Percentiles rank a stretch among this genome's conserved stretches.
phyloP scores from a whole-genome alignment of 2,329 filamentous ascomycete genomes.

The Neonectria magnoliae region DNA sequence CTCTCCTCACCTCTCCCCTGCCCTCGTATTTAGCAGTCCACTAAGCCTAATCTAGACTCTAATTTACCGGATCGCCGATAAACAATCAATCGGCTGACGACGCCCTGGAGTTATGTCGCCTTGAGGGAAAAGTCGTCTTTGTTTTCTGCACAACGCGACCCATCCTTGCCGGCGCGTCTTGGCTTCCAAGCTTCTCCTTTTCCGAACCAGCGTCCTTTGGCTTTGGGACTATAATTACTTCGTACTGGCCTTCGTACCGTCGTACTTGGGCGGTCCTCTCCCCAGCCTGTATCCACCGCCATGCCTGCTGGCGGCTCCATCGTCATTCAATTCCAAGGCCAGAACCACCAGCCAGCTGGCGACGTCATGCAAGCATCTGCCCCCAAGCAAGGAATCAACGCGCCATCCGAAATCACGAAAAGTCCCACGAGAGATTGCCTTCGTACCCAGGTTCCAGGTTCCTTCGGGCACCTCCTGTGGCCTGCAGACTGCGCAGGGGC shows the following conservation, averaged over 20 bases:
- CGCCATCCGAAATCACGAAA: background rate
- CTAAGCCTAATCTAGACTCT: slow-evolving; percentile 24
- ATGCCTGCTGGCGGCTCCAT: slow-evolving; percentile 10
- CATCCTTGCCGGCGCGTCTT: slow-evolving; percentile 2
- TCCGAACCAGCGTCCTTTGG: background rate
- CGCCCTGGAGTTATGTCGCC: slow-evolving; percentile 11
- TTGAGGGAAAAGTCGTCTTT: background rate
- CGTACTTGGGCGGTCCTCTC: background rate
- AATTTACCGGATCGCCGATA: slow-evolving; percentile 36
- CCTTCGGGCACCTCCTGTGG: background rate
- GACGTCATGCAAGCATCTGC: background rate
- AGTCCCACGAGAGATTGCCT: slow-evolving; percentile 12
- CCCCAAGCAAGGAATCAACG: background rate
- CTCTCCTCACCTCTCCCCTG: slow-evolving; percentile 31
- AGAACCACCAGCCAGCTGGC: background rate
- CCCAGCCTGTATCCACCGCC: slow-evolving; percentile 1
- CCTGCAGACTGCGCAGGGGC: background rate
- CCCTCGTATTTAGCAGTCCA: slow-evolving; percentile 32
- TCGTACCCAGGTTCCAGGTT: slow-evolving; percentile 5
- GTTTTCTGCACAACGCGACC: background rate
- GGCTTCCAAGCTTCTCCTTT: background rate
- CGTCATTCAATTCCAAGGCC: background rate
- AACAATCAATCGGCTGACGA: slow-evolving; percentile 28
- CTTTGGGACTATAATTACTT: background rate
- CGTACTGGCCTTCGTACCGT: background rate